Base-by-base conservation (phyloP, 352 stramenopile species). In the Halophytophthora batemanensis region DNA sequence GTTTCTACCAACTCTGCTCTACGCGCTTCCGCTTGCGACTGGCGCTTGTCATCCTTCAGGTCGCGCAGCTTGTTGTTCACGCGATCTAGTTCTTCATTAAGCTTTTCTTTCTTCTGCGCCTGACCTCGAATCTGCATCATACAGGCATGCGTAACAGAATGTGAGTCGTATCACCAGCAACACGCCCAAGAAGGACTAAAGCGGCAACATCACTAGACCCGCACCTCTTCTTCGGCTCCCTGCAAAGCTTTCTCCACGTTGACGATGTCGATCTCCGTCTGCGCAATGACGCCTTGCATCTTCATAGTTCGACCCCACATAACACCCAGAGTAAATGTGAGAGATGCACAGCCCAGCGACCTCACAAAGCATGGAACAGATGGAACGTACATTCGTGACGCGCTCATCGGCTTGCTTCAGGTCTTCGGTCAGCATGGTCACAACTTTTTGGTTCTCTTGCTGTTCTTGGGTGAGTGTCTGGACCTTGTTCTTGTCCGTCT, bases 21-120 rank as follows among this genome's bases (percentile, higher is more conserved):
- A 22, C 72, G 81, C 23, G 87, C 87, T 54, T 98, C 90, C 14
- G 96, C 82, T 53, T 97, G 94, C 21, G 80, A 96, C 46, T 98
- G 94, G 10, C 86, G 82, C 31, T 87, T 81, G 55, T 97, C 90
- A 56, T 98, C 93, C 31, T 94, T 90, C 5, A 95, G 75, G 58
- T 98, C 93, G 6, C 92, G 77, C 25, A 99, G 71, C 56, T 94
- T 91, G 22, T 74, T 74, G 38, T 91, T 92, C 0, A 93, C 63
- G n/a, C 70, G 59, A 7, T 86, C 62, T 15, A 93, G 51, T 29
- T 92, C 70, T n/a, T 85, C 59, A 19, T 82, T 53, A 5, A 93
- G 45, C n/a, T 77, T 64, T 2, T 82, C 66, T 55, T 93, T 93
- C 37, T 74, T 73, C 29, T 72, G 46, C 6, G 66, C 62, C 48